Percentiles rank a stretch among this genome's conserved stretches.
phyloP scores from a whole-genome alignment of 345 rosid genomes.

The Syzygium aqueum region DNA sequence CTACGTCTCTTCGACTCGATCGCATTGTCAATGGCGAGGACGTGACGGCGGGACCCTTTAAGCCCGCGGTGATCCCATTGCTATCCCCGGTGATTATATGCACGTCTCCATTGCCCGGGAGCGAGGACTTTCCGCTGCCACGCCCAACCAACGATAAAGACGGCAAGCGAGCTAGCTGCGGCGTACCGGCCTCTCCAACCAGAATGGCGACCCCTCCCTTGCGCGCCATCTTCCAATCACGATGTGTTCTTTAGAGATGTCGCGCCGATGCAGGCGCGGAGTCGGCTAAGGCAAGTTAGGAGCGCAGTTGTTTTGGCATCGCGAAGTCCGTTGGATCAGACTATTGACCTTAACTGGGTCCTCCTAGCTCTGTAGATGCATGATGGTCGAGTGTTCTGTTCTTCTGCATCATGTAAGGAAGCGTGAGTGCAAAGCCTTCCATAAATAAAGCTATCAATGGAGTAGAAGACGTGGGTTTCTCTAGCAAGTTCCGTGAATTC shows the following conservation, averaged over 20 bases:
- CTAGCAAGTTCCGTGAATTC: background rate
- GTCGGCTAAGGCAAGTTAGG: background rate
- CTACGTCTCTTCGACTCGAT: background rate
- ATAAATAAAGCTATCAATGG: background rate
- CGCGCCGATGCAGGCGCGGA: background rate
- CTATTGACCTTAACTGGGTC: background rate
- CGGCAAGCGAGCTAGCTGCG: background rate
- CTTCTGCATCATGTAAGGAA: background rate
- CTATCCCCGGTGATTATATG: background rate
- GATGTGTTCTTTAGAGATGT: background rate
- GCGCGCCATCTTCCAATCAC: background rate
- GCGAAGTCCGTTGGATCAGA: background rate
- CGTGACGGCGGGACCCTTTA: background rate
- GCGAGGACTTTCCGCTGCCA: background rate
- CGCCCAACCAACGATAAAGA: background rate
- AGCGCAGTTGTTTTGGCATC: background rate
- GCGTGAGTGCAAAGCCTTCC: background rate
- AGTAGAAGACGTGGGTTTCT: background rate
- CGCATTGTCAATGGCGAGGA: fast-evolving
- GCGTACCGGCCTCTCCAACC: background rate
- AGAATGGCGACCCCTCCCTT: background rate
- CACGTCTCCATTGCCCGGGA: background rate
- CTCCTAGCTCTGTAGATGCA: background rate
- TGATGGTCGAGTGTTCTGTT: background rate
- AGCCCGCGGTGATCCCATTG: background rate